Conservation (phyloP, 2,329 filamentous ascomycete species). For the Sarocladium strictum region DNA sequence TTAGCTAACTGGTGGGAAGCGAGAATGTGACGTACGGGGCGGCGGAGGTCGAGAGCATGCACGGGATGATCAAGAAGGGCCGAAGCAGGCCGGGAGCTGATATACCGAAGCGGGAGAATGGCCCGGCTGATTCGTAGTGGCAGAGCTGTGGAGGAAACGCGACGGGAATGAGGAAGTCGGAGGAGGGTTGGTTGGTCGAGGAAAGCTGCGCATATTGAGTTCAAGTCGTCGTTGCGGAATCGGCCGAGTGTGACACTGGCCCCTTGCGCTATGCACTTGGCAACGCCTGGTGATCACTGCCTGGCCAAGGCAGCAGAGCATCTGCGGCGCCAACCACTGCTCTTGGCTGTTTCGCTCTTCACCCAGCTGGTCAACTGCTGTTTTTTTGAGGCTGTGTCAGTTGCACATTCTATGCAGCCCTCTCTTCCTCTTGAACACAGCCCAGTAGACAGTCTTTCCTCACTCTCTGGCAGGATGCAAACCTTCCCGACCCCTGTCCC, state of each 20-base stretch:
- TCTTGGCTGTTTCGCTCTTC: not conserved
- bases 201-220: too few species aligned
- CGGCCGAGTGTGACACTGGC: too few species aligned
- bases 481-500: not conserved
- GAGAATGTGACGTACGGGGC: conserved; percentile 5
- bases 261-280: not conserved
- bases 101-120: conserved; percentile 2
- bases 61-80: not conserved
- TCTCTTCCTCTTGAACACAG: not conserved
- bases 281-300: too few species aligned
- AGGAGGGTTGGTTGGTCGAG: too few species aligned
- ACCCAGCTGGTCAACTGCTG: not conserved
- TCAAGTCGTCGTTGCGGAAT: too few species aligned
- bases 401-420: not conserved
- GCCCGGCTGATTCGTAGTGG: not conserved
- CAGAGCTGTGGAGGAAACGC: not conserved
- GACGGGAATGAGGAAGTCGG: too few species aligned
- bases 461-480: not conserved
- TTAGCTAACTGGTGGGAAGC: not conserved
- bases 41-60: not conserved
- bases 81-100: not conserved
- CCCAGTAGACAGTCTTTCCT: not conserved
- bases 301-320: not conserved
- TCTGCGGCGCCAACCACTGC: too few species aligned
- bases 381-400: not conserved